A percentile compares a stretch with the other conserved stretches of the same genome.
These are phyloP conservation scores for Melaleuca quinquenervia DNA, from an alignment of 345 rosid species.

Conservation along the genomic window DNA sequence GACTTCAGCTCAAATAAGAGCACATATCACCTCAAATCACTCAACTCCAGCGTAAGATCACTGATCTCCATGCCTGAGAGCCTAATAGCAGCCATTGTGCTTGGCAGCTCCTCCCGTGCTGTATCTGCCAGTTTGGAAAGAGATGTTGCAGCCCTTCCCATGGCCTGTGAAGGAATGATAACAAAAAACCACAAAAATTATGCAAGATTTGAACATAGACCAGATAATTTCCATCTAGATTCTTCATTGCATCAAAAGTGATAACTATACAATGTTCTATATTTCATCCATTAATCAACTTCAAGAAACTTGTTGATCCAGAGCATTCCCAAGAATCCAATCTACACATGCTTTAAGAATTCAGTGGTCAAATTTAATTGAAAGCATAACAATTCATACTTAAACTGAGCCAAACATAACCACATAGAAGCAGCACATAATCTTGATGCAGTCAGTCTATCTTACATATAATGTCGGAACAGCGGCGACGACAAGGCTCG, in stretches of 20 bases:
- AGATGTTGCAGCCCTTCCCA: slow-evolving; percentile 83
- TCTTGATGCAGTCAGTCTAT: not conserved
- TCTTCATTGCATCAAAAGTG: not conserved
- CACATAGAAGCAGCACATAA: not conserved
- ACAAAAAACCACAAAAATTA: not conserved
- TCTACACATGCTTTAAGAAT: not conserved
- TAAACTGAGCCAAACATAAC: not conserved
- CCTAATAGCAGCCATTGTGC: slow-evolving; percentile 90
- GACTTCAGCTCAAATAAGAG: not conserved
- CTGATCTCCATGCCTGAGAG: slow-evolving; percentile 98
- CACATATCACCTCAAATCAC: slow-evolving; percentile 64
- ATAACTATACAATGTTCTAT: not conserved
- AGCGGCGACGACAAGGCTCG: slow-evolving; percentile 66
- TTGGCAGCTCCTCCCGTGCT: slow-evolving; percentile 89
- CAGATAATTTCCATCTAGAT: not conserved
- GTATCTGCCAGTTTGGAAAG: slow-evolving; percentile 83
- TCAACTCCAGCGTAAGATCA: slow-evolving; percentile 86
- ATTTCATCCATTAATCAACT: not conserved
- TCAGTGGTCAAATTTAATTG: not conserved
- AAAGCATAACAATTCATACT: not conserved
- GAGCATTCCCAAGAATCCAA: not conserved
- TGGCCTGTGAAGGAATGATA: slow-evolving; percentile 29
- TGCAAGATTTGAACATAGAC: not conserved
- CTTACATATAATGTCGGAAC: slow-evolving; percentile 79
- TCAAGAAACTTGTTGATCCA: not conserved